Evolutionary conservation across 2,329 filamentous ascomycete genomes (phyloP).

Genomic region (Talaromyces sp.): DNA sequence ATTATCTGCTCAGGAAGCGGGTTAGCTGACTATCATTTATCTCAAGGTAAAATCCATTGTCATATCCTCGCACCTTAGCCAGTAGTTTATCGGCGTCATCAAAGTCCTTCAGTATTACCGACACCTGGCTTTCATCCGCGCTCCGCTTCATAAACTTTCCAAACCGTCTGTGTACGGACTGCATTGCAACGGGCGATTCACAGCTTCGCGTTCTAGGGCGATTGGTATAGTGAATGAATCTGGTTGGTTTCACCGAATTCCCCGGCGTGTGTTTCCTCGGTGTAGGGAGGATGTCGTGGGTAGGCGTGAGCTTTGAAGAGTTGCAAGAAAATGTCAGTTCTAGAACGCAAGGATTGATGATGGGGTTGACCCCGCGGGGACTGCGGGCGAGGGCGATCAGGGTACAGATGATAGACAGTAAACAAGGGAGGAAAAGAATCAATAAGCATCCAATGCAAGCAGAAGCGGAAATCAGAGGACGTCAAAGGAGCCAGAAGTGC

Average conservation of each 20-base stretch:
- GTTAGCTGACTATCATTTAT: neutral
- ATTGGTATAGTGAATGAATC: neutral
- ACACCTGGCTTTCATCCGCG: slow-evolving; percentile 71
- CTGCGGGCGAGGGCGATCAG: neutral
- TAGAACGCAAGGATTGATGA: neutral
- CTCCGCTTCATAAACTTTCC: slow-evolving; percentile 65
- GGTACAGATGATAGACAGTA: neutral
- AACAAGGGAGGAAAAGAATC: neutral
- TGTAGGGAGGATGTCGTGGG: neutral
- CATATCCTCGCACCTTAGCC: slow-evolving; percentile 51
- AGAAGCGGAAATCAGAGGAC: neutral
- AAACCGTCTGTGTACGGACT: slow-evolving; percentile 63
- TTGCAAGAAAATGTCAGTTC: neutral
- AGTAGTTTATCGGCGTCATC: slow-evolving; percentile 72
- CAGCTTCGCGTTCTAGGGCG: neutral
- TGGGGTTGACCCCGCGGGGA: neutral
- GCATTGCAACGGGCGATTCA: slow-evolving; percentile 22
- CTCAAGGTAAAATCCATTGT: neutral
- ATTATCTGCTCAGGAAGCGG: slow-evolving; percentile 53
- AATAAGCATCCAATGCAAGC: neutral
- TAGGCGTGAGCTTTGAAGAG: neutral
- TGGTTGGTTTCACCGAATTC: neutral
- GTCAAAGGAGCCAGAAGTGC: neutral
- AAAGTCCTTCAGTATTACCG: slow-evolving; percentile 69
- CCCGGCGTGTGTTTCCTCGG: neutral